Evolutionary conservation across 192 early-diverging fungal species (phyloP).

Genomic region (Backusella macrospora): DNA sequence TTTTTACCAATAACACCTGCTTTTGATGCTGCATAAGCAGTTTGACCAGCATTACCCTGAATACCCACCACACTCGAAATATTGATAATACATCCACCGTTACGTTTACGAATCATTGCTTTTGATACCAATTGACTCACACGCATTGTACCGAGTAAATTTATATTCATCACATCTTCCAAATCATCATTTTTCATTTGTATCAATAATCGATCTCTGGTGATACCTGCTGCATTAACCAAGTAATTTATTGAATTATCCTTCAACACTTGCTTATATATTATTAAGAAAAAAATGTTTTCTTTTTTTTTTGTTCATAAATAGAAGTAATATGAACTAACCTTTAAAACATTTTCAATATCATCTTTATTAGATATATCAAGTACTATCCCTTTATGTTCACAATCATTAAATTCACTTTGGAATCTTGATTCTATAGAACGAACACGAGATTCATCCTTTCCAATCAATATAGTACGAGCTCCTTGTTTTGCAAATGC

Average conservation of each 20-base stretch:
- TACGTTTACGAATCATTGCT: conserved; percentile 55
- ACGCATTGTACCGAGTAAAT: conserved; percentile 73
- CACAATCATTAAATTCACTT: conserved; percentile 3
- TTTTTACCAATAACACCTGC: conserved; percentile 75
- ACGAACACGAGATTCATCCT: conserved; percentile 43
- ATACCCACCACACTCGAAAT: conserved; percentile 82
- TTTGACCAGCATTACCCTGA: conserved; percentile 69
- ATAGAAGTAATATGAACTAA: background rate
- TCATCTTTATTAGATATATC: conserved; percentile 47
- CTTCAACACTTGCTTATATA: conserved; percentile 19
- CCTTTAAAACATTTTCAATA: conserved; percentile 20
- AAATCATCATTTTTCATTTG: conserved; percentile 50
- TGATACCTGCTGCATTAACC: conserved; percentile 62
- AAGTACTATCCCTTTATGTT: conserved; percentile 42
- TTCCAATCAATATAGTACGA: conserved; percentile 58
- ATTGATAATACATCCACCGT: conserved; percentile 83
- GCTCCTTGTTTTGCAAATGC: conserved; percentile 64
- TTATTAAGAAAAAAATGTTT: background rate
- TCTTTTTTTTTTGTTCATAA: background rate
- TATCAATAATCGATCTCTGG: conserved; percentile 54
- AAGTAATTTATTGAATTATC: conserved; percentile 39
- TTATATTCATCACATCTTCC: conserved; percentile 61
- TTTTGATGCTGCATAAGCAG: conserved; percentile 84
- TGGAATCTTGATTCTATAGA: conserved; percentile 37
- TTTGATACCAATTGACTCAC: conserved; percentile 57